These are phyloP conservation scores for Aureobasidium sp. DNA, from an alignment of 2,329 filamentous ascomycete genomes.

Conservation along the genomic window DNA sequence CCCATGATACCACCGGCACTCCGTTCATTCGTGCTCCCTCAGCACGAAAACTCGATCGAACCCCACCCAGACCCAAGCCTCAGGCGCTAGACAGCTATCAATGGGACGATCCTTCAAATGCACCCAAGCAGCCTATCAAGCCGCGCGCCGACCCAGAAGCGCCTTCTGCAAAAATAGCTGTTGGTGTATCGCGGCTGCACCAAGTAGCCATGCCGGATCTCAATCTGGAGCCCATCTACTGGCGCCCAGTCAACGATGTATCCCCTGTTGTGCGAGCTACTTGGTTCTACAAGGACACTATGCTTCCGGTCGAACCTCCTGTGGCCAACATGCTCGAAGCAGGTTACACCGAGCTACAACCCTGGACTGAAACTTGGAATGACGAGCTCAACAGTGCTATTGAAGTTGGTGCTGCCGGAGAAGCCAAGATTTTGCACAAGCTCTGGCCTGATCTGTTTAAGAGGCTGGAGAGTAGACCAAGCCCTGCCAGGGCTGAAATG, in stretches of 20 bases:
- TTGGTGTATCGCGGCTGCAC: constrained; percentile 85
- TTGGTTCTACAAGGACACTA: constrained; percentile 96
- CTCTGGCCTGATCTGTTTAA: constrained; percentile 68
- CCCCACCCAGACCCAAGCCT: constrained; percentile 28
- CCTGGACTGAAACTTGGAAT: constrained; percentile 87
- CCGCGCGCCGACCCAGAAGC: constrained; percentile 18
- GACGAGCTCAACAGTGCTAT: constrained; percentile 87
- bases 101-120: constrained; percentile 38
- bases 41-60: constrained; percentile 21
- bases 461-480: constrained; percentile 41
- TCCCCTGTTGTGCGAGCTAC: constrained; percentile 76
- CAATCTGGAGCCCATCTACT: constrained; percentile 92
- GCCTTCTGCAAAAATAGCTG: constrained; percentile 59
- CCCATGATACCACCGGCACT: constrained; percentile 37
- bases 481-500: constrained; percentile 27
- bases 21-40: constrained; percentile 47
- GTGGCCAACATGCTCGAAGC: constrained; percentile 88
- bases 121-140: constrained; percentile 19
- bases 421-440: constrained; percentile 80
- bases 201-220: constrained; percentile 75
- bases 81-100: constrained; percentile 41
- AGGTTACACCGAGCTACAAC: constrained; percentile 79
- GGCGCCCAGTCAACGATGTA: constrained; percentile 88
- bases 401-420: constrained; percentile 80
- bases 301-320: constrained; percentile 77